Base-by-base conservation (phyloP, 83 land plant genomes). In the Diphasiastrum complanatum region DNA sequence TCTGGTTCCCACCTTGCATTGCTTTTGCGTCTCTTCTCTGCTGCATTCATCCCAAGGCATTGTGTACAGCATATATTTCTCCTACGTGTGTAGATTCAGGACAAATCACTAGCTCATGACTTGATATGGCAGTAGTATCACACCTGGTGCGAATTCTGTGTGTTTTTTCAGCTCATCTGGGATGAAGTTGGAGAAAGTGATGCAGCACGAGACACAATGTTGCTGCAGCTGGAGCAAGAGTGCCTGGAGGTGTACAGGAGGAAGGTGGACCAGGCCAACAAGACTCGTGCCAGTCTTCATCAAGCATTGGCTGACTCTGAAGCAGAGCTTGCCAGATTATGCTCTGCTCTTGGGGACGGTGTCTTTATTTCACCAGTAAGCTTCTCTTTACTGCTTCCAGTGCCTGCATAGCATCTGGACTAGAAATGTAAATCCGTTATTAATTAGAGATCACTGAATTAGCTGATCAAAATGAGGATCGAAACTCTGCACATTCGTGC, bases 151-250 rank as follows among this genome's bases (percentile, higher is more conserved):
- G n/a, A n/a, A n/a, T n/a, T n/a, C n/a, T n/a, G n/a, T n/a, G n/a
- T n/a, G 64, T 38, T 29, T 38, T 62, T 41, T 10, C 77, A 86
- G 91, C 46, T 64, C 64, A 62, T 83, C 54, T 86, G 91, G 91
- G 80, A 83, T 57, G 91, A 86, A 47, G 73, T 83, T 37, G 91
- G 91, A 32, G 91, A 86, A 61, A 80, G 45, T 50, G 84, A 78
- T n/a, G 37, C 10, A 26, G 87, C 83, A 11, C 78, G 75, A 63
- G 87, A 86, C 33, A 78, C 41, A 65, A 73, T 82, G 76, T 61
- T 86, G 36, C 49, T 75, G 26, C 73, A 86, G 54, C 73, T 86
- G 11, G 91, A 86, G 60, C 78, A 74, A 59, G 91, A 86, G 48
- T 86, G 91, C 72, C 72, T 86, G 27, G 64, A 78, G 26, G 74